Evolutionary conservation across 169 alveolate species (phyloP), one percentile per base, ranked within the genome.

Genomic region (Plasmodium gonderi): DNA sequence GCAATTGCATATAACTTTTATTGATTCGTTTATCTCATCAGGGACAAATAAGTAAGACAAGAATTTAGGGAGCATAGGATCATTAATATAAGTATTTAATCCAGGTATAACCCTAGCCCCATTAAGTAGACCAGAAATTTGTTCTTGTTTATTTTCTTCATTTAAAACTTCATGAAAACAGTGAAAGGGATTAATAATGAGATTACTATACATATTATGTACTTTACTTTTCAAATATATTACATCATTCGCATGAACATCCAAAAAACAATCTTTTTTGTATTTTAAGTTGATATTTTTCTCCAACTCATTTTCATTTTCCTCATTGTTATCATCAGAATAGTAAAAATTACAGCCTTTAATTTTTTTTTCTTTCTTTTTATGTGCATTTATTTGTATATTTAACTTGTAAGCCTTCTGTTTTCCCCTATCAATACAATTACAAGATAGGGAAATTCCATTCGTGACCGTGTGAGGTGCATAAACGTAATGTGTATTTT

Each of bases 341-440:
- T 47, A 78, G 42, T 78, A 78, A 49, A 78, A 78, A 51, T 49
- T 78, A 78, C 87, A 78, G 11, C 87, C 74, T 40, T 78, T 78
- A 9, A 78, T 44, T 17, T 75, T 26, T 20, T 26, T 29, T 11
- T 31, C 20, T 0, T 20, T 64, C 29, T 78, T 78, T 49, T 78
- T 78, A 6, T n/a, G n/a, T n/a, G n/a, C n/a, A n/a, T 29, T 26
- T 47, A 78, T 5, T 51, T 78, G 69, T n/a, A 78, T 1, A 40
- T 78, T 47, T 38, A 78, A 47, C 65, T 26, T 78, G 44, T 47
- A 38, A 0, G 49, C 87, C 49, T 78, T 78, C 42, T 78, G 45
- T 64, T 20, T 78, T 8, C 33, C 31, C 65, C 54, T 49, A 40
- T 78, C 87, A 78, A 78, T 47, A 64, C 87, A 78, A 78, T 49